These are phyloP conservation scores for Lunasporangiospora selenospora DNA, from an alignment of 192 early-diverging fungal species.

Conservation along the genomic window DNA sequence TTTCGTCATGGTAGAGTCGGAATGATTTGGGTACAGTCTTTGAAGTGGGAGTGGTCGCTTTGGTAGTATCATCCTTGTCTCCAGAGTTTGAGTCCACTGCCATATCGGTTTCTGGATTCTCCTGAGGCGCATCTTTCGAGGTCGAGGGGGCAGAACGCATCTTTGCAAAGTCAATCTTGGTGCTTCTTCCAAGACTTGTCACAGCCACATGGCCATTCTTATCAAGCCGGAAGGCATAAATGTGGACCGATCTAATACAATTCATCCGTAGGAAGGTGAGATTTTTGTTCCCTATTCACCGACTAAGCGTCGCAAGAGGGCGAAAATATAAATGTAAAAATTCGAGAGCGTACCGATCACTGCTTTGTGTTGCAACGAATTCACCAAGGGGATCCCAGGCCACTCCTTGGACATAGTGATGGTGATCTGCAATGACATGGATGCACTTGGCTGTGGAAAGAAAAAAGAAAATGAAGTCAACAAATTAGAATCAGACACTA, in stretches of 20 bases:
- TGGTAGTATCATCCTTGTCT: slow-evolving; percentile 23
- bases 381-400: slow-evolving; percentile 92
- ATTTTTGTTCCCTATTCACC: not conserved
- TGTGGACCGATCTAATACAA: slow-evolving; percentile 50
- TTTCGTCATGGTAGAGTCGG: slow-evolving; percentile 85
- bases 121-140: not conserved
- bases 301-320: too few relatives aligned
- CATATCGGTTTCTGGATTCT: not conserved
- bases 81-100: slow-evolving; percentile 3
- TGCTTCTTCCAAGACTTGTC: slow-evolving; percentile 31
- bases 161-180: slow-evolving; percentile 41
- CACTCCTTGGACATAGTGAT: slow-evolving; percentile 96
- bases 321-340: too few relatives aligned
- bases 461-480: not conserved
- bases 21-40: slow-evolving; percentile 37
- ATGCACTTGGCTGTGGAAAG: slow-evolving; percentile 66
- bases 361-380: slow-evolving; percentile 91
- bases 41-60: slow-evolving; percentile 2
- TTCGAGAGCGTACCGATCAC: slow-evolving; percentile 71
- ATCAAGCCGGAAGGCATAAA: slow-evolving; percentile 47
- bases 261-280: too few relatives aligned
- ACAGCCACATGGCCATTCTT: slow-evolving; percentile 33
- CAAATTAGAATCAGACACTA: too few relatives aligned
- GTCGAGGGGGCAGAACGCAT: slow-evolving; percentile 21
- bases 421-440: slow-evolving; percentile 81